Conservation (phyloP, 2,329 filamentous ascomycete species). For the Aspergillus brunneoviolaceus region DNA sequence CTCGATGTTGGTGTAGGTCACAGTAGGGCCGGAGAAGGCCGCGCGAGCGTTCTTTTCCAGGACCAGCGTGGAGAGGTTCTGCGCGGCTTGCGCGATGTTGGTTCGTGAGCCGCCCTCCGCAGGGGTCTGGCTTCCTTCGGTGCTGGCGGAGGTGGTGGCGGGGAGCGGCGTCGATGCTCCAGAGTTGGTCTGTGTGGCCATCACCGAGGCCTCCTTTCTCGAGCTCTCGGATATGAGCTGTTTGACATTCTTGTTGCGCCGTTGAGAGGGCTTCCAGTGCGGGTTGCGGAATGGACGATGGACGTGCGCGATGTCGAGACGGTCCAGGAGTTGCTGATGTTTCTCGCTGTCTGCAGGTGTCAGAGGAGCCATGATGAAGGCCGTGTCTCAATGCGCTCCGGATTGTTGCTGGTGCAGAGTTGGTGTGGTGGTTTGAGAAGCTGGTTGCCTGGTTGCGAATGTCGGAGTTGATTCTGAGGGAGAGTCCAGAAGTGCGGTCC, state of each 20-base stretch:
- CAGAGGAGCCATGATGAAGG: conserved; percentile 55
- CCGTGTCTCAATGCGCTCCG: not conserved
- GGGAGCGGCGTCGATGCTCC: conserved; percentile 69
- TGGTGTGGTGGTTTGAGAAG: not conserved
- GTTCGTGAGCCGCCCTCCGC: conserved; percentile 44
- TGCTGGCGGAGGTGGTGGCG: conserved; percentile 34
- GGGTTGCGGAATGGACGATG: conserved; percentile 88
- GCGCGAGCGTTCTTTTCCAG: conserved; percentile 70
- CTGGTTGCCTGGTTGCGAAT: not conserved
- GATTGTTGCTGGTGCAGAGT: not conserved
- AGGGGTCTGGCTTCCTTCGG: conserved; percentile 46
- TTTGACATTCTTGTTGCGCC: conserved; percentile 98
- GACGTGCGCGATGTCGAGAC: conserved; percentile 84
- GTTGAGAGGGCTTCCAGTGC: conserved; percentile 86
- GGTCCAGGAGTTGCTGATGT: conserved; percentile 82
- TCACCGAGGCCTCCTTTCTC: conserved; percentile 82
- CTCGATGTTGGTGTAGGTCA: conserved; percentile 96
- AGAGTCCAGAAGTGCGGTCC: not conserved
- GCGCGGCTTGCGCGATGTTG: conserved; percentile 86
- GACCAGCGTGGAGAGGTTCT: conserved; percentile 82
- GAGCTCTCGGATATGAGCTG: conserved; percentile 88
- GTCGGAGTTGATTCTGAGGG: not conserved
- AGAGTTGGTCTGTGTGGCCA: conserved; percentile 80
- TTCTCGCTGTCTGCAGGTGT: conserved; percentile 74
- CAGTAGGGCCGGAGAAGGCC: conserved; percentile 61